These are phyloP conservation scores for Ilyonectria destructans DNA, from an alignment of 2,329 filamentous ascomycete species.

Conservation along the genomic window DNA sequence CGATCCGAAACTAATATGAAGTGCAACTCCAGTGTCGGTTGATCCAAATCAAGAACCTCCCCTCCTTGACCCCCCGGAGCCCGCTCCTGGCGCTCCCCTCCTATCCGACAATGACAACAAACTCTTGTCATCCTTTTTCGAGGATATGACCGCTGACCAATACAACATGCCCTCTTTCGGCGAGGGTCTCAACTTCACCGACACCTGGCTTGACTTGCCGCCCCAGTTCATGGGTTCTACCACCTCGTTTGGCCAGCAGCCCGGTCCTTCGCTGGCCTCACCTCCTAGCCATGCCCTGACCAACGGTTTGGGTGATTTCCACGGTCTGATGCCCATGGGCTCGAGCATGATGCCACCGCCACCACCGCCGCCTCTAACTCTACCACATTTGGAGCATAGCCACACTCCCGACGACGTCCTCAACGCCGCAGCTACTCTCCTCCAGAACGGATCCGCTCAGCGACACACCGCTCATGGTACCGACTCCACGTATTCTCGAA, in stretches of 20 bases:
- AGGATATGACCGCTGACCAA: slow-evolving; percentile 67
- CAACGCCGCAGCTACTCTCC: slow-evolving; percentile 67
- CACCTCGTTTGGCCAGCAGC: slow-evolving; percentile 74
- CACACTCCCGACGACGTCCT: slow-evolving; percentile 70
- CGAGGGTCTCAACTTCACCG: slow-evolving; percentile 65
- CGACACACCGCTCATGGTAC: slow-evolving; percentile 46
- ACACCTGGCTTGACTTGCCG: slow-evolving; percentile 72
- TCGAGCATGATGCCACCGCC: slow-evolving; percentile 57
- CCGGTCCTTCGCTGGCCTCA: slow-evolving; percentile 50
- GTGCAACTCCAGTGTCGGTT: slow-evolving; percentile 60
- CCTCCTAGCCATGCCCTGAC: slow-evolving; percentile 43
- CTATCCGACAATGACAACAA: slow-evolving; percentile 75
- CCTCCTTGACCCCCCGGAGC: slow-evolving; percentile 71
- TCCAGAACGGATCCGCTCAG: slow-evolving; percentile 61
- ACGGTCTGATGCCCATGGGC: slow-evolving; percentile 42
- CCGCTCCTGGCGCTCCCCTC: slow-evolving; percentile 76
- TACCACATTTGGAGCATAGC: slow-evolving; percentile 50
- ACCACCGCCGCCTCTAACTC: slow-evolving; percentile 47
- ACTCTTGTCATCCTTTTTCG: slow-evolving; percentile 72
- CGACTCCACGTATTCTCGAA: slow-evolving; percentile 44
- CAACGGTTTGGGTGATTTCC: slow-evolving; percentile 41
- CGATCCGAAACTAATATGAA: slow-evolving; percentile 47
- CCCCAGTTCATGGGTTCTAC: slow-evolving; percentile 77
- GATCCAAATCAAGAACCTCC: slow-evolving; percentile 63
- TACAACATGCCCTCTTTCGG: slow-evolving; percentile 67